Evolutionary conservation across 2,329 filamentous ascomycete species (phyloP).

Genomic region (Ilyonectria robusta): DNA sequence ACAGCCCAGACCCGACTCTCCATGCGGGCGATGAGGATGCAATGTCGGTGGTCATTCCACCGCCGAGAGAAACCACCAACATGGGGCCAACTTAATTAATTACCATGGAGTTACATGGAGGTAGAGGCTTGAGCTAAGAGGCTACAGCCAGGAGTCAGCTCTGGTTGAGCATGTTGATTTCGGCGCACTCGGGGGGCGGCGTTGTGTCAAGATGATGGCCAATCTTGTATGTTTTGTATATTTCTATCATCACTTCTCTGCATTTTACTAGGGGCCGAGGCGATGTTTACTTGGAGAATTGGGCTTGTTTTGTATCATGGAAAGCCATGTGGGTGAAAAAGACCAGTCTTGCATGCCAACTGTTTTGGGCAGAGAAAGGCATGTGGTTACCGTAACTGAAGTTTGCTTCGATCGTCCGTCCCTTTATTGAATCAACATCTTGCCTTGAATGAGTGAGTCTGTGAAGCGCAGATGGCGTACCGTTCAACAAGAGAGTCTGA

Average conservation of each 20-base stretch:
- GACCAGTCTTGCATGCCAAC: constrained; percentile 20
- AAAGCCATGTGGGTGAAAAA: constrained; percentile 38
- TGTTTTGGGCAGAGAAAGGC: no score
- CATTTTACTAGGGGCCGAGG: constrained; percentile 34
- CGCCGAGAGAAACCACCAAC: constrained; percentile 16
- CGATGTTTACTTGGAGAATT: constrained; percentile 32
- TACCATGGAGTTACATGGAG: constrained; percentile 7
- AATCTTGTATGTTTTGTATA: constrained; percentile 38
- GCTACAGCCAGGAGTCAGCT: constrained; percentile 21
- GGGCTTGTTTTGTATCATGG: constrained; percentile 27
- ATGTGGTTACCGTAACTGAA: no score
- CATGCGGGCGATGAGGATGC: constrained; percentile 37
- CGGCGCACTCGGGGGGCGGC: constrained; percentile 40
- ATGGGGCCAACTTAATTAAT: constrained; percentile 21
- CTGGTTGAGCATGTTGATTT: constrained; percentile 31
- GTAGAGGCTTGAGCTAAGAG: constrained; percentile 13
- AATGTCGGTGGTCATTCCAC: background rate
- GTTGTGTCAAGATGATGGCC: constrained; percentile 42
- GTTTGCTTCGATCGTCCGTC: no score
- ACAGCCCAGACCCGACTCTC: constrained; percentile 44
- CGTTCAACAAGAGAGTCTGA: no score
- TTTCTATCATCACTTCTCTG: constrained; percentile 34
- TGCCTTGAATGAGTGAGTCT: no score
- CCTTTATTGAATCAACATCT: background rate
- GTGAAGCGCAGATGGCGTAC: no score